A percentile compares a stretch with the other conserved stretches of the same genome.
These are phyloP conservation scores for Zanthoxylum bungeanum DNA, from an alignment of 345 rosid species.

Conservation along the genomic window DNA sequence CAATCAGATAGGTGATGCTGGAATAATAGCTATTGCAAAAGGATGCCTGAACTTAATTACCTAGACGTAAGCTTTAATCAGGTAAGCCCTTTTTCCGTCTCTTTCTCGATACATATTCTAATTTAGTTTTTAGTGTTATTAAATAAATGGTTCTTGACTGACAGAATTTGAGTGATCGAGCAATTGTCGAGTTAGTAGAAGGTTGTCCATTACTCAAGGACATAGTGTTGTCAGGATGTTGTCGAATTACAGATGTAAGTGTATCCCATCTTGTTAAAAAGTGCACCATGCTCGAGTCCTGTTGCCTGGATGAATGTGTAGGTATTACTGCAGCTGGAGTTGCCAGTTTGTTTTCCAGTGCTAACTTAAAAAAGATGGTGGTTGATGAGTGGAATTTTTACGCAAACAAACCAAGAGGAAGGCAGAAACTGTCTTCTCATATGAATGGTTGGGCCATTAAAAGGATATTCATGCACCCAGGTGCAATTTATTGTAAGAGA, in stretches of 20 bases:
- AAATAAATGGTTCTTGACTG: constrained; percentile 11
- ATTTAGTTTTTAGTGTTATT: not conserved
- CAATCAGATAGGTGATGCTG: constrained; percentile 73
- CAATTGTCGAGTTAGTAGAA: constrained; percentile 76
- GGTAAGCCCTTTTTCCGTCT: constrained; percentile 34
- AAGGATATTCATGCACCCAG: no score
- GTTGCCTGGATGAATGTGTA: constrained; percentile 81
- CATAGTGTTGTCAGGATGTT: constrained; percentile 70
- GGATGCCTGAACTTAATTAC: constrained; percentile 70
- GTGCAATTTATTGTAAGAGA: no score
- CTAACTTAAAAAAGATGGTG: constrained; percentile 67
- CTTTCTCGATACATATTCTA: not conserved
- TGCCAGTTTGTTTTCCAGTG: constrained; percentile 74
- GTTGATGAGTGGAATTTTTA: constrained; percentile 63
- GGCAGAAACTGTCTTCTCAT: no score
- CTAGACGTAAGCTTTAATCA: constrained; percentile 82
- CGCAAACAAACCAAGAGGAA: no score
- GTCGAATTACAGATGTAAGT: constrained; percentile 65
- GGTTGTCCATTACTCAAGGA: constrained; percentile 77
- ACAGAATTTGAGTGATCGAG: constrained; percentile 77
- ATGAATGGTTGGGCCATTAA: no score
- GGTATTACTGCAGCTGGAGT: constrained; percentile 68
- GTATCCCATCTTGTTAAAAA: constrained; percentile 62
- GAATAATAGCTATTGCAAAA: constrained; percentile 79
- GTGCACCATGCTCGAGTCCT: constrained; percentile 61